phyloP scores from a whole-genome alignment of 164 flowering plant genomes.

The Santalum album region DNA sequence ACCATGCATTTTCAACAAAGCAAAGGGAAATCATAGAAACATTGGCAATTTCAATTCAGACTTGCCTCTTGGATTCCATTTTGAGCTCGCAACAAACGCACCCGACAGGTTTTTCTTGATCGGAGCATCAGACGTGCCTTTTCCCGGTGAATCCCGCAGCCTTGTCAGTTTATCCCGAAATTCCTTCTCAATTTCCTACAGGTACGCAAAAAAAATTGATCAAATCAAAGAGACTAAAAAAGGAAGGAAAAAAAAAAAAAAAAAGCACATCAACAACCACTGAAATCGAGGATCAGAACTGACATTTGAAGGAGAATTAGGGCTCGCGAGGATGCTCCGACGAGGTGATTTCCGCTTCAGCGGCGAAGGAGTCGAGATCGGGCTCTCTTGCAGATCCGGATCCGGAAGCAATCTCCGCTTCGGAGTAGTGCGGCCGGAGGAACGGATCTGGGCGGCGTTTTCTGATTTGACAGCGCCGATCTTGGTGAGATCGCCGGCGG shows the following conservation, averaged over 20 bases:
- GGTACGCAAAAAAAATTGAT: neutral
- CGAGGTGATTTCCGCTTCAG: constrained; percentile 59
- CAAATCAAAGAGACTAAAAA: neutral
- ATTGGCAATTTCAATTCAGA: neutral
- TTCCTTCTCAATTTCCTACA: constrained; percentile 26
- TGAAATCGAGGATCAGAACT: constrained; percentile 10
- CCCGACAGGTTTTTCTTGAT: constrained; percentile 30
- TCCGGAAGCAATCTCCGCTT: constrained; percentile 46
- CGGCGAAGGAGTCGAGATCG: constrained; percentile 12
- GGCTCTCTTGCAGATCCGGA: constrained; percentile 11
- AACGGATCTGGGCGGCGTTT: constrained; percentile 6
- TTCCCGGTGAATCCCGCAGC: constrained; percentile 23
- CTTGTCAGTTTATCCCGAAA: constrained; percentile 9
- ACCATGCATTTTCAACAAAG: neutral
- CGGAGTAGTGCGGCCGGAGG: constrained; percentile 24
- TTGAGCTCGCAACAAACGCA: constrained; percentile 21
- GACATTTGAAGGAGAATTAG: constrained; percentile 26
- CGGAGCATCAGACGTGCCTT: constrained; percentile 24
- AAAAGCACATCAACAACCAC: neutral
- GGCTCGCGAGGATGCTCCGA: constrained; percentile 31
- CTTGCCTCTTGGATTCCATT: constrained; percentile 69
- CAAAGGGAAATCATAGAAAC: no score
- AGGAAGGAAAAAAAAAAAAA: no score
- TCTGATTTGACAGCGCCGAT: constrained; percentile 13
- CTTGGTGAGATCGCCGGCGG: constrained; percentile 1